These are phyloP conservation scores for Candida ovalis DNA, from an alignment of 805 yeast genomes.

Conservation along the genomic window DNA sequence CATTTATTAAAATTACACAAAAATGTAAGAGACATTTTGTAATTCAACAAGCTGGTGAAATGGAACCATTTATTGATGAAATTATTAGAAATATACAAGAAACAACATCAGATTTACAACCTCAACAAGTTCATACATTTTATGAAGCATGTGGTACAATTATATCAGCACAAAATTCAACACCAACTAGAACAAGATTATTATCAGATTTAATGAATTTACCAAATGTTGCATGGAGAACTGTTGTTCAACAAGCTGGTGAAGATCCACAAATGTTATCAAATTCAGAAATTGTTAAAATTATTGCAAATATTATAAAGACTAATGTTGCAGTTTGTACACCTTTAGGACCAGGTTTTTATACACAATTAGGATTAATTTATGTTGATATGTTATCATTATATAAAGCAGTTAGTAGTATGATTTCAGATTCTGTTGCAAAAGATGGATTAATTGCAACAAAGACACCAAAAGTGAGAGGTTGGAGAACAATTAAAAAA, in stretches of 20 bases:
- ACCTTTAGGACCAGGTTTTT: constrained; percentile 90
- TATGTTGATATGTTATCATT: constrained; percentile 87
- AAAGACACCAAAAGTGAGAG: constrained; percentile 91
- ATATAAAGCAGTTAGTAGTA: constrained; percentile 81
- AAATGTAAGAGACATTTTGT: constrained; percentile 96
- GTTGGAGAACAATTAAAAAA: constrained; percentile 92
- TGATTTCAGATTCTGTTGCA: constrained; percentile 79
- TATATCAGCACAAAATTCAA: constrained; percentile 77
- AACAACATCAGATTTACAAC: constrained; percentile 88
- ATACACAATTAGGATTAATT: constrained; percentile 80
- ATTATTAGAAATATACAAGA: constrained; percentile 78
- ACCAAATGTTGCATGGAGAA: constrained; percentile 94
- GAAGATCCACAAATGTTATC: constrained; percentile 77
- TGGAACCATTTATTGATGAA: constrained; percentile 87
- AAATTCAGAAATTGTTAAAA: constrained; percentile 80
- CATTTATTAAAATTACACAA: constrained; percentile 90
- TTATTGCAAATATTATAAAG: constrained; percentile 88
- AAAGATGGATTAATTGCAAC: constrained; percentile 84
- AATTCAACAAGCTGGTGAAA: constrained; percentile 77
- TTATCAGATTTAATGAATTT: constrained; percentile 78
- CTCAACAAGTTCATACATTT: constrained; percentile 97
- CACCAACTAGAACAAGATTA: constrained; percentile 64
- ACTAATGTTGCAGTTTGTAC: constrained; percentile 94
- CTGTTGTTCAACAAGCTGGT: constrained; percentile 80
- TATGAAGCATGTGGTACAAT: constrained; percentile 97